A percentile compares a stretch with the other conserved stretches of the same genome.
Evolutionary conservation across 2,329 filamentous ascomycete species (phyloP).

Genomic region (Arachnopeziza araneosa): DNA sequence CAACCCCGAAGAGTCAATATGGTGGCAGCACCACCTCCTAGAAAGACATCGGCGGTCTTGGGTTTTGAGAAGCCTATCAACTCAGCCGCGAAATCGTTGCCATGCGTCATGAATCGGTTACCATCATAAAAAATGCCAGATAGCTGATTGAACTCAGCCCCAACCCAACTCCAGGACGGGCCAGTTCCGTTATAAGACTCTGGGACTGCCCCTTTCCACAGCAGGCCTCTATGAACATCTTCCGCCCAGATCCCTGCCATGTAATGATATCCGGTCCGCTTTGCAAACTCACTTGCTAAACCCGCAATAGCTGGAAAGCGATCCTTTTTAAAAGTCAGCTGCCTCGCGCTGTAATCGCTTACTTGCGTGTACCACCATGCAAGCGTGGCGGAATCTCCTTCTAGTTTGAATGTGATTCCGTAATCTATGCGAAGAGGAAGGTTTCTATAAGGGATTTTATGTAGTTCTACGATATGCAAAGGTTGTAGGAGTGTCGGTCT

Average conservation of each 20-base stretch:
- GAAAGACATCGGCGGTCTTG: neutral
- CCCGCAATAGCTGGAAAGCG: conserved; percentile 5
- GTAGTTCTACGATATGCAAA: neutral
- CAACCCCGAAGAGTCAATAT: neutral
- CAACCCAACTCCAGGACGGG: conserved; percentile 5
- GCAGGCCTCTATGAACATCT: neutral
- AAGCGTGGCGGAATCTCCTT: neutral
- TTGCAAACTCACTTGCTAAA: conserved; percentile 2
- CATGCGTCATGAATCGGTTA: neutral
- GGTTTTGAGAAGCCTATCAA: neutral
- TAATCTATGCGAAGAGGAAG: neutral
- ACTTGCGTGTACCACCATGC: conserved; percentile 4
- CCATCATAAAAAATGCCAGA: neutral
- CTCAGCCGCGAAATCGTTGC: neutral
- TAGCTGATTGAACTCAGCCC: neutral
- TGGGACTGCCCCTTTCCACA: neutral
- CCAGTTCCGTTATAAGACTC: neutral
- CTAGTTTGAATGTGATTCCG: neutral
- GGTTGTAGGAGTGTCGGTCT: neutral
- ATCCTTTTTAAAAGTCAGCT: conserved; percentile 1
- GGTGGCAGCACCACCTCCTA: neutral
- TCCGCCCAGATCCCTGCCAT: conserved; percentile 5
- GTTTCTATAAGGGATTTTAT: neutral
- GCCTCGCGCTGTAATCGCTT: neutral
- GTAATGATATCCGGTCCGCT: conserved; percentile 2